A percentile compares a stretch with the other conserved stretches of the same genome.
phyloP scores from a whole-genome alignment of 1,284 basidiomycete genomes.

The Stygiomarasmius scandens region DNA sequence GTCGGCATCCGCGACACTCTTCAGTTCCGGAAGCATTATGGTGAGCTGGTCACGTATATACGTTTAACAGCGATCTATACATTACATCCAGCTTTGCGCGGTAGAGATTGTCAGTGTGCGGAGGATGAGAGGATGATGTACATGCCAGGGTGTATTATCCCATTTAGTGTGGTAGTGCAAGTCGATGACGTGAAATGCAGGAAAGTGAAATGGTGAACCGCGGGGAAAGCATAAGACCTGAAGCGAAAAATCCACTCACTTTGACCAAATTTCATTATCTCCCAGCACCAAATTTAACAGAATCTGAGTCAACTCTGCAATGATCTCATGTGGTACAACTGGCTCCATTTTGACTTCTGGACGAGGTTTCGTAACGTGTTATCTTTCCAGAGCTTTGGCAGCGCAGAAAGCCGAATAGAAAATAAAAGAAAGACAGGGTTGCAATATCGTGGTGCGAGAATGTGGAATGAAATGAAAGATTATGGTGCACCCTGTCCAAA shows the following conservation, averaged over 20 bases:
- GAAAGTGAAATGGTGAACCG: no score
- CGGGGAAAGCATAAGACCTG: no score
- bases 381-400: no score
- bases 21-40: constrained; percentile 92
- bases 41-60: constrained; percentile 96
- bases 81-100: constrained; percentile 44
- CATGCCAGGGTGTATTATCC: constrained; percentile 84
- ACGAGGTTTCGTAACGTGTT: no score
- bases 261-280: constrained; percentile 76
- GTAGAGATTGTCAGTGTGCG: constrained; percentile 58
- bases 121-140: constrained; percentile 63
- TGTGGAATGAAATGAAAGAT: no score
- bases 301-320: constrained; percentile 75
- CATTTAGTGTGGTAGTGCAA: constrained; percentile 73
- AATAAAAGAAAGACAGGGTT: no score
- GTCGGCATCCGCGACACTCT: constrained; percentile 78
- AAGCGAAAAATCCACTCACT: constrained; percentile 43
- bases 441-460: no score
- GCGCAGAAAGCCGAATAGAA: no score
- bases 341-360: constrained; percentile 10
- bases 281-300: constrained; percentile 80
- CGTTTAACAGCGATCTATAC: constrained; percentile 94
- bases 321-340: constrained; percentile 62
- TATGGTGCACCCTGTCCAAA: no score
- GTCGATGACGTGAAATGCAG: constrained; percentile 97